phyloP scores from a whole-genome alignment of 495 filamentous ascomycete species.

The Margaritispora aquatica region DNA sequence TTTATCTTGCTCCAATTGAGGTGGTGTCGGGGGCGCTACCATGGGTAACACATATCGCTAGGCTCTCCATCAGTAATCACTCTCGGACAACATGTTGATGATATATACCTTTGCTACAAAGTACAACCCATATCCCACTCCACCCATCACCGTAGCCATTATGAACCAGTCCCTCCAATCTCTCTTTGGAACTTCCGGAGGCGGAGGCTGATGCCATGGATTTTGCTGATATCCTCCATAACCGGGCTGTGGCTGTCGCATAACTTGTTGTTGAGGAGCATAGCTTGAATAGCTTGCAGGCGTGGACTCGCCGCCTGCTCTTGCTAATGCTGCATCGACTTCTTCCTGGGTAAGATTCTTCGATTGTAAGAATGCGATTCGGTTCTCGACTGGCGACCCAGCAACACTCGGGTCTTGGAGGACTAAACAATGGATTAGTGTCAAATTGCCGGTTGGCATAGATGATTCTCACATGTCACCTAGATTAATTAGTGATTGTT shows the following conservation, averaged over 20 bases:
- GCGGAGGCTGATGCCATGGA: constrained; percentile 64
- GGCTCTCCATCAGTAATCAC: constrained; percentile 17
- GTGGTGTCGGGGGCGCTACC: constrained; percentile 87
- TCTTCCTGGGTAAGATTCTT: constrained; percentile 98
- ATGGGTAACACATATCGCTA: constrained; percentile 87
- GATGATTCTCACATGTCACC: constrained; percentile 42
- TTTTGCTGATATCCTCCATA: constrained; percentile 62
- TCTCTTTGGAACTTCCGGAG: constrained; percentile 65
- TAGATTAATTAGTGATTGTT: constrained; percentile 34
- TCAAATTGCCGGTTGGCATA: constrained; percentile 12
- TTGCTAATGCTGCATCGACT: constrained; percentile 74
- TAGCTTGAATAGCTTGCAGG: constrained; percentile 39
- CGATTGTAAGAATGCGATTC: constrained; percentile 86
- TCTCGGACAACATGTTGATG: not conserved
- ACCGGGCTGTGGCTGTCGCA: constrained; percentile 45
- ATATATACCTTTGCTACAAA: constrained; percentile 67
- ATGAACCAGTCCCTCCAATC: constrained; percentile 99
- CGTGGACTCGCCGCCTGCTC: constrained; percentile 54
- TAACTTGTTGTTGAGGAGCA: constrained; percentile 41
- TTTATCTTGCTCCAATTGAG: constrained; percentile 90
- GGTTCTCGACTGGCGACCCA: constrained; percentile 86
- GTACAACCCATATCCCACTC: constrained; percentile 82
- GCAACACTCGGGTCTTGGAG: constrained; percentile 89
- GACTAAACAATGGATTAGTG: constrained; percentile 45
- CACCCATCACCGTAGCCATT: constrained; percentile 86